Evolutionary conservation across 495 filamentous ascomycete genomes (phyloP), one percentile per base, ranked within the genome.

Genomic region (Aspergillus coremiiformis): DNA sequence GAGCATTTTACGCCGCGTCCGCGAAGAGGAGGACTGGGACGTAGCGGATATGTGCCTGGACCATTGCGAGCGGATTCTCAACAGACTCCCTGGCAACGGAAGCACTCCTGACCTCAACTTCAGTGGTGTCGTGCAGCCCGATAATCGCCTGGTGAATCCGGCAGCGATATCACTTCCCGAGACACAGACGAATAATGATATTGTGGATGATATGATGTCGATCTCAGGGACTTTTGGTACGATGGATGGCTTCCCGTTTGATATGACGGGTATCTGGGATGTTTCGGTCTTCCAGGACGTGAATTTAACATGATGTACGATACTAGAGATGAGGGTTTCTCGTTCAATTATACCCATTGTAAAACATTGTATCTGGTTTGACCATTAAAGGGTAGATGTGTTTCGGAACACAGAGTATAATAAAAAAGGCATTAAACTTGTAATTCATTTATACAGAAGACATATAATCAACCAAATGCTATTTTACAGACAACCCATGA

Each of bases 11-110:
- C 74, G 73, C 21, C 70, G 70, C n/a, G 74, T 77, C 14, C 66
- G 66, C 12, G 74, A 80, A 49, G 67, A 77, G 51, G 70, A 78
- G 54, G 74, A 76, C 57, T 80, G 75, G 75, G 77, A 80, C 49
- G 66, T 78, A 2, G 77, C 75, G 8, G 70, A 75, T 44, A 74
- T 77, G 67, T 80, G 77, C 44, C 63, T 80, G 15, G 77, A 78
- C 33, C 72, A 78, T 55, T 78, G 74, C 56, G 71, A 76, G 33
- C 65, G 67, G 15, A 70, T 76, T 54, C 69, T 74, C 56, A 68
- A 67, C 62, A 58, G 70, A 35, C 67, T 74, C 20, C 70, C 70
- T 5, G 62, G 66, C 41, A 54, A 52, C 35, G 54, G 51, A 26
- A 53, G 23, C 47, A 49, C 33, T 23, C 30, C 53, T 30, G 57